phyloP scores from a whole-genome alignment of 2,329 filamentous ascomycete genomes.

The Pseudomassariella vexata region DNA sequence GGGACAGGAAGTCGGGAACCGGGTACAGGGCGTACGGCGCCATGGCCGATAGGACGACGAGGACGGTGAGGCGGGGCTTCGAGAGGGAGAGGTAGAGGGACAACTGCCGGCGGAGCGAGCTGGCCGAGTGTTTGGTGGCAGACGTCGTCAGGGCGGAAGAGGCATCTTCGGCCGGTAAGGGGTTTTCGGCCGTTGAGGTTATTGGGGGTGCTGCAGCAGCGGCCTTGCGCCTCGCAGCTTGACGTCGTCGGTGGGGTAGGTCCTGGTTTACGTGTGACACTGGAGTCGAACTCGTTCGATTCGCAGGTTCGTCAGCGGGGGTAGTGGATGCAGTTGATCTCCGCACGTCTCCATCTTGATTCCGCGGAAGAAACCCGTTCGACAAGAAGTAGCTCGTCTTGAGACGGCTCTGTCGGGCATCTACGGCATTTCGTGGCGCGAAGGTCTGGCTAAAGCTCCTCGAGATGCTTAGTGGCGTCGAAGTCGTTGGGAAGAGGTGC shows the following conservation, averaged over 20 bases:
- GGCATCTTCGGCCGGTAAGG: slow-evolving; percentile 41
- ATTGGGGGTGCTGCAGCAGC: slow-evolving; percentile 1
- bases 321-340: slow-evolving; percentile 5
- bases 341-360: slow-evolving; percentile 1
- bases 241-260: slow-evolving; percentile 19
- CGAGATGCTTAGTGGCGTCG: not conserved
- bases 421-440: slow-evolving; percentile 9
- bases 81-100: slow-evolving; percentile 84
- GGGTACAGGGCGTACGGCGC: slow-evolving; percentile 91
- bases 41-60: slow-evolving; percentile 87
- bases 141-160: slow-evolving; percentile 50
- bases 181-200: slow-evolving; percentile 10
- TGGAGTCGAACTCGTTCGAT: slow-evolving; percentile 3
- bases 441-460: slow-evolving; percentile 14
- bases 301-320: slow-evolving; percentile 4
- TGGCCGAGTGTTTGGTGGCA: slow-evolving; percentile 42
- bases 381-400: slow-evolving; percentile 24
- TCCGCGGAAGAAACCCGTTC: slow-evolving; percentile 14
- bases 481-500: slow-evolving; percentile 8
- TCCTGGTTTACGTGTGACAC: slow-evolving; percentile 12
- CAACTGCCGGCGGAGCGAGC: slow-evolving; percentile 58
- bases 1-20: slow-evolving; percentile 75
- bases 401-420: slow-evolving; percentile 12
- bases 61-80: slow-evolving; percentile 89
- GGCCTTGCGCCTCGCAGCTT: slow-evolving; percentile 16